Percentiles rank a stretch among this genome's conserved stretches.
These are phyloP conservation scores for Xylogone sp. DNA, from an alignment of 2,329 filamentous ascomycete genomes.

Conservation along the genomic window DNA sequence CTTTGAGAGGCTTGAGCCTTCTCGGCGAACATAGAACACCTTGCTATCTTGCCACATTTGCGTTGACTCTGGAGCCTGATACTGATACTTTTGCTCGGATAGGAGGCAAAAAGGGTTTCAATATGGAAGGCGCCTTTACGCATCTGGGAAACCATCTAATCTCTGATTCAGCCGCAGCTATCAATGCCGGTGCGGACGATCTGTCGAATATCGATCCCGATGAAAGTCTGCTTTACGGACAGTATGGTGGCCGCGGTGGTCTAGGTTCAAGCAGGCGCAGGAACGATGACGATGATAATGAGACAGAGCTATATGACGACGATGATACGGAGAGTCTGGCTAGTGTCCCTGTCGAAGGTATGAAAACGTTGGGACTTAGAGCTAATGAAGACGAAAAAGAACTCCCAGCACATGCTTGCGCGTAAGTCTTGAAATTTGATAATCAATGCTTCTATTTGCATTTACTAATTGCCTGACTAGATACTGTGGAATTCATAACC, in stretches of 20 bases:
- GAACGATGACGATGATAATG: conserved; percentile 86
- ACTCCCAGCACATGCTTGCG: conserved; percentile 91
- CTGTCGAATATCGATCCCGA: conserved; percentile 69
- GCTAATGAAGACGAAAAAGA: conserved; percentile 81
- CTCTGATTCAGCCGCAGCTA: conserved; percentile 78
- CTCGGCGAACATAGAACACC: neutral
- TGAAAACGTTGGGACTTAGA: conserved; percentile 59
- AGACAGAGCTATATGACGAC: conserved; percentile 77
- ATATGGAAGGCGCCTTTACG: conserved; percentile 84
- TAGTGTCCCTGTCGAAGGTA: conserved; percentile 75
- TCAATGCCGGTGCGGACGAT: conserved; percentile 78
- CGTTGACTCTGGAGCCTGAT: neutral
- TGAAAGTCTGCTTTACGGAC: conserved; percentile 74
- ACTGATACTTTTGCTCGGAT: conserved; percentile 7
- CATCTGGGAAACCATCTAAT: conserved; percentile 84
- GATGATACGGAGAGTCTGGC: conserved; percentile 73
- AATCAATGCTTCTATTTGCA: neutral
- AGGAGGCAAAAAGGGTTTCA: conserved; percentile 15
- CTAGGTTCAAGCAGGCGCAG: conserved; percentile 50
- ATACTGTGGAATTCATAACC: conserved; percentile 96
- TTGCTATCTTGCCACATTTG: neutral
- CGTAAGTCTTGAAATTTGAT: conserved; percentile 55
- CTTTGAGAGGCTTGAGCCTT: neutral
- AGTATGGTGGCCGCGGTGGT: conserved; percentile 57
- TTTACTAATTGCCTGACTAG: conserved; percentile 43